Base-by-base conservation (phyloP, 306 rosid species). In the Vigna hirtella region DNA sequence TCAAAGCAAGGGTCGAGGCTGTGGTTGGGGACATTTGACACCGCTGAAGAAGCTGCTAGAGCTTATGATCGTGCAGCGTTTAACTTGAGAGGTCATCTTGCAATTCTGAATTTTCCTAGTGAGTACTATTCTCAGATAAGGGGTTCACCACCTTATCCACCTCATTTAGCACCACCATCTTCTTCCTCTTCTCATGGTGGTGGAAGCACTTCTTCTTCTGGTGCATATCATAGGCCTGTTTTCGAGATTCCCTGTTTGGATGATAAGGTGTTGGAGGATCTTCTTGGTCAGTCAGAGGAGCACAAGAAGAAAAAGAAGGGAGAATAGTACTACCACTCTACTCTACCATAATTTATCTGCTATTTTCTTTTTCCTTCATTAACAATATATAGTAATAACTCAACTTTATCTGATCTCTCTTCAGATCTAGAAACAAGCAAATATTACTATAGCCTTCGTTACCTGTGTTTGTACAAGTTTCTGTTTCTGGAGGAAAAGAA, bases 61-160 rank as follows among this genome's bases (percentile, higher is more conserved):
- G 97, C 97, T 51, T 92, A 92, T 72, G 97, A 92, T 74, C 63
- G 89, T n/a, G 95, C 97, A 40, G 95, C 97, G 2, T 92, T 87
- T 61, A 82, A 87, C 72, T 68, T 92, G 58, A 86, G 95, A 82
- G 95, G 93, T 40, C 97, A 90, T 69, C 92, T 90, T 70, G 95
- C 97, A 12, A 87, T 73, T 38, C 93, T 92, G 0, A 92, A 92
- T 73, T 92, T 92, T 71, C 97, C 97, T 4, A 84, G 62, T 76
- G 95, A 92, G 84, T 92, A 90, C n/a, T 90, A 92, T 80, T 57
- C 97, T 24, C 82, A 79, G 49, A 71, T 90, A 18, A 71, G 83
- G 77, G 90, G 89, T 0, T 85, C 93, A 43, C 90, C 91, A 49
- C 90, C 97, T 38, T 73, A 87, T 76, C 87, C 91, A 66, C 90